Evolutionary conservation across 805 yeast species (phyloP), one percentile per base, ranked within the genome.

Genomic region (Lachancea lanzarotensis): DNA sequence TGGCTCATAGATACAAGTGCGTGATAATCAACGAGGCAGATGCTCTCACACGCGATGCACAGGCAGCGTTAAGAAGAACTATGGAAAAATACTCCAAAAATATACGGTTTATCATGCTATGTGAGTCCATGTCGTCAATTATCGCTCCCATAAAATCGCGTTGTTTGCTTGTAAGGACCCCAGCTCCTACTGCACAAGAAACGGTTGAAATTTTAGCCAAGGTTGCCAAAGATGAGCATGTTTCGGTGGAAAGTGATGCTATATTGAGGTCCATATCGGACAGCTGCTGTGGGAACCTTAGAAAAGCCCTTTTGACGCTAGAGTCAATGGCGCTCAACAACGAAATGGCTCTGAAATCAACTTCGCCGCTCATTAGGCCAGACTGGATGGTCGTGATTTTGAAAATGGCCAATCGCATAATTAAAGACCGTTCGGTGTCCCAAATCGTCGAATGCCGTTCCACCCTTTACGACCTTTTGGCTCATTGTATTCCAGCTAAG

Each of bases 141-240:
- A 91, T 93, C 48, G 82, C 88, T 2, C 99, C 99, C 10, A 93
- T 93, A 51, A 84, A 86, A 57, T 90, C 97, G 19, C 82, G 99
- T 68, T 89, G 97, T 8, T 68, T 93, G 43, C 71, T 91, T 47
- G 75, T 93, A n/a, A 75, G 98, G 48, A 80, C 89, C 2, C 84
- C 96, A 1, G 82, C 96, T 2, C 98, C 99, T 0, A 57, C 77
- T 0, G 57, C 59, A 1, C 66, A 66, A 0, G 95, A 88, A 35
- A 76, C 83, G n/a, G 57, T 72, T 1, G 50, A 48, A 0, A 81
- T 86, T 0, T 68, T 93, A 49, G 55, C 60, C 8, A 63, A 68
- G 7, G 78, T 93, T 2, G 76, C 84, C 2, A 55, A 58, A 9
- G 75, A 72, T 44, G 96, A 91, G 63, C 59, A 63, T 2, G 63